Conservation (phyloP, 306 rosid genomes). For the Aeschynomene evenia region DNA sequence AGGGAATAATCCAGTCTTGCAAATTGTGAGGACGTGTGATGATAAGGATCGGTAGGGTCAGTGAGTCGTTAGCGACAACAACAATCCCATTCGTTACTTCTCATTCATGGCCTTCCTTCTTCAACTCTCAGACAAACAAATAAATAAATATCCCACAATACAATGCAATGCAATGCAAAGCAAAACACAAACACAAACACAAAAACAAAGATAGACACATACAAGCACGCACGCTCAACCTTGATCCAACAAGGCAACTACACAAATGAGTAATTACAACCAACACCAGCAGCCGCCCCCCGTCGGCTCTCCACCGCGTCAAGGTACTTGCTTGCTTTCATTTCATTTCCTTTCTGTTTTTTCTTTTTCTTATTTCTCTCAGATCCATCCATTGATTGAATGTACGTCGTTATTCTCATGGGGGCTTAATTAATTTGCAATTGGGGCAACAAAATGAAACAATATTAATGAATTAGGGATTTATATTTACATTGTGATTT, state of each 20-base stretch:
- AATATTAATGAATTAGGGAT: too few species aligned
- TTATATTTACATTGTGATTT: background rate
- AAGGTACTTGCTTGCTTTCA: constrained; percentile 40
- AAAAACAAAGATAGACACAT: background rate
- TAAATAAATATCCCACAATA: background rate
- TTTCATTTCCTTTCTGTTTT: background rate
- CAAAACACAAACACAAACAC: background rate
- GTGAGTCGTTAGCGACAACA: background rate
- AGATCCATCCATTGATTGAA: background rate
- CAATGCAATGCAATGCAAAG: background rate
- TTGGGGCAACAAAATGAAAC: background rate
- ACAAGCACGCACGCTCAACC: too few species aligned
- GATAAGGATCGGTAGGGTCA: background rate
- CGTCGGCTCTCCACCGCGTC: constrained; percentile 90
- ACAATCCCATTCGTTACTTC: background rate
- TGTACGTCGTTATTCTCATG: background rate
- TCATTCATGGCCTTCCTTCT: background rate
- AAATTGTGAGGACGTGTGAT: background rate
- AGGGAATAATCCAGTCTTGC: background rate
- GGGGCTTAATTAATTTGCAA: background rate
- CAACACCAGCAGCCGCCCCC: constrained; percentile 82
- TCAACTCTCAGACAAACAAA: background rate
- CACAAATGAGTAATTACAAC: constrained; percentile 67
- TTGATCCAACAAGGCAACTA: constrained; percentile 2
- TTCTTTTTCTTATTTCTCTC: background rate